Conservation (phyloP, 768 basidiomycete species). For the Russula earlei region DNA sequence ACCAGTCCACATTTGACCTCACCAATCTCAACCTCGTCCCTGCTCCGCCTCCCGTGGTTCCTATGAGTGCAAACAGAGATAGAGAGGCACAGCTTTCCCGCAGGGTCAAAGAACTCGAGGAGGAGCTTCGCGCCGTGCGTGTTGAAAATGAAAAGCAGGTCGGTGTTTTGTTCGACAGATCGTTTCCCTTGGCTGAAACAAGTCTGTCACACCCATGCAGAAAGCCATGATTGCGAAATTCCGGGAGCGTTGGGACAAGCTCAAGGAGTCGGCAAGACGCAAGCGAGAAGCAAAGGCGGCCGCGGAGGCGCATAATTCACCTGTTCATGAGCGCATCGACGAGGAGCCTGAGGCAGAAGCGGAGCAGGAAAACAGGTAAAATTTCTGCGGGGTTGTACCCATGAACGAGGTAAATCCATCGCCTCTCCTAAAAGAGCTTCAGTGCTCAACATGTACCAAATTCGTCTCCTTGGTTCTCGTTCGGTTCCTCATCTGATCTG, state of each 20-base stretch:
- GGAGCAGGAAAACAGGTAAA: slow-evolving; percentile 32
- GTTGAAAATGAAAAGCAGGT: slow-evolving; percentile 81
- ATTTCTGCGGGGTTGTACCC: background rate
- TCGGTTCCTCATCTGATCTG: background rate
- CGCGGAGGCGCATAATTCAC: slow-evolving; percentile 38
- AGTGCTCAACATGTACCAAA: slow-evolving; percentile 16
- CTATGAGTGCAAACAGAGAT: slow-evolving; percentile 42
- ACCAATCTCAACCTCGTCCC: slow-evolving; percentile 48
- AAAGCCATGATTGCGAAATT: slow-evolving; percentile 77
- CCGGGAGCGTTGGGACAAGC: slow-evolving; percentile 81
- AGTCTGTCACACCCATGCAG: slow-evolving; percentile 35
- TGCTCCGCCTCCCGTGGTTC: slow-evolving; percentile 41
- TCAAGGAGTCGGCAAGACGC: slow-evolving; percentile 80
- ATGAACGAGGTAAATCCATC: background rate
- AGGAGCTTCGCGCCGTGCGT: slow-evolving; percentile 54
- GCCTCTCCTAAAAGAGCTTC: background rate
- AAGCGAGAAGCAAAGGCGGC: slow-evolving; percentile 69
- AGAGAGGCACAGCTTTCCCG: slow-evolving; percentile 44
- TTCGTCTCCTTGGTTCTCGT: slow-evolving; percentile 2
- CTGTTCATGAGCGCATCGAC: slow-evolving; percentile 57
- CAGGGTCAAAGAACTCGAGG: slow-evolving; percentile 66
- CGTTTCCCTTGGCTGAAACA: slow-evolving; percentile 13
- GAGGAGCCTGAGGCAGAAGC: slow-evolving; percentile 61
- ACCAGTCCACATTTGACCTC: slow-evolving; percentile 40
- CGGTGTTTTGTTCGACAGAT: slow-evolving; percentile 21